phyloP scores from a whole-genome alignment of 1,139 yeast genomes.

The Pichia sp. region DNA sequence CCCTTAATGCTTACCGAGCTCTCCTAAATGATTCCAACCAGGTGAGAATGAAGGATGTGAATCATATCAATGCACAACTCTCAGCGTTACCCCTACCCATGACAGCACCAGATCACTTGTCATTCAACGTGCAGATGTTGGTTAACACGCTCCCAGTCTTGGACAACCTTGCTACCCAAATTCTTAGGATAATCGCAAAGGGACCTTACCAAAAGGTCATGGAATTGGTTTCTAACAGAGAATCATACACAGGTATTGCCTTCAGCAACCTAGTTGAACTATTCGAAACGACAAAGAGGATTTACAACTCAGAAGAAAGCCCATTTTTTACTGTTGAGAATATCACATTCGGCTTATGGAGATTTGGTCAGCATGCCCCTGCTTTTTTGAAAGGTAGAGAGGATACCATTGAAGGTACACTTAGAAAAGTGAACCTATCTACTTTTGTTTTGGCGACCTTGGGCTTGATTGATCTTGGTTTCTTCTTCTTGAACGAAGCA shows the following conservation, averaged over 20 bases:
- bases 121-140: conserved; percentile 54
- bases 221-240: conserved; percentile 66
- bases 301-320: conserved; percentile 52
- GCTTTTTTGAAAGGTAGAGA: conserved; percentile 51
- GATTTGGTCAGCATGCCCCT: conserved; percentile 54
- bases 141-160: conserved; percentile 63
- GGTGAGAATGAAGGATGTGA: conserved; percentile 13
- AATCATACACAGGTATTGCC: conserved; percentile 63
- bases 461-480: conserved; percentile 82
- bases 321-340: conserved; percentile 60
- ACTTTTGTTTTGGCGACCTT: conserved; percentile 81
- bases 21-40: conserved; percentile 15
- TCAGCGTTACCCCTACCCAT: conserved; percentile 53
- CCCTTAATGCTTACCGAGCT: conserved; percentile 22
- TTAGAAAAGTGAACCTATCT: conserved; percentile 80
- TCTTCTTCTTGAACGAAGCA: conserved; percentile 74
- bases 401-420: conserved; percentile 58
- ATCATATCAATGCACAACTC: conserved; percentile 44
- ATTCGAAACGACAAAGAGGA: conserved; percentile 63
- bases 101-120: conserved; percentile 48
- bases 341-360: conserved; percentile 50
- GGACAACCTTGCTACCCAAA: conserved; percentile 70
- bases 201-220: conserved; percentile 71
- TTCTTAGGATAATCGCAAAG: conserved; percentile 58
- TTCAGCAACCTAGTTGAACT: conserved; percentile 65